A percentile compares a stretch with the other conserved stretches of the same genome.
These are phyloP conservation scores for Karstenula rhodostoma DNA, from an alignment of 2,329 filamentous ascomycete genomes.

Conservation along the genomic window DNA sequence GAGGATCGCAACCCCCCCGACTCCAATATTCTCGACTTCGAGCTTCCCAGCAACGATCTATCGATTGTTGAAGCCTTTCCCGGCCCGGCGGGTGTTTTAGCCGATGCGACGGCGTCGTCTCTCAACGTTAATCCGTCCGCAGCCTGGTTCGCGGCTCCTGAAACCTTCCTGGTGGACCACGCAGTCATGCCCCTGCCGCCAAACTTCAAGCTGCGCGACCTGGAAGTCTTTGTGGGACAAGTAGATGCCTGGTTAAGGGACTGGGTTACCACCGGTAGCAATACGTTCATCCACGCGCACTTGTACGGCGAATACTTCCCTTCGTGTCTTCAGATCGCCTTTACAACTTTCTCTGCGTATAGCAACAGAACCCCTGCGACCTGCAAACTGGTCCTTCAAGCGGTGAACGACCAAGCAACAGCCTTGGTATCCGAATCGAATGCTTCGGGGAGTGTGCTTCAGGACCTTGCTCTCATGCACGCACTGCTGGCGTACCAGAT, in stretches of 20 bases:
- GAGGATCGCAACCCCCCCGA: background rate
- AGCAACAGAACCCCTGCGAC: constrained; percentile 20
- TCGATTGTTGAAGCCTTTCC: background rate
- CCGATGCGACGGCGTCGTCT: background rate
- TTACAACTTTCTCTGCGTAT: constrained; percentile 26
- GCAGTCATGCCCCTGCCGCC: constrained; percentile 12
- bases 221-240: constrained; percentile 17
- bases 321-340: constrained; percentile 42
- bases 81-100: background rate
- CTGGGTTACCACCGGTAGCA: constrained; percentile 40
- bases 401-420: constrained; percentile 20
- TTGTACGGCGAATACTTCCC: constrained; percentile 38
- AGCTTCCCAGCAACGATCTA: background rate
- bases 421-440: constrained; percentile 5
- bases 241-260: constrained; percentile 31
- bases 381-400: constrained; percentile 22
- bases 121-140: background rate
- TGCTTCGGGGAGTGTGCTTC: constrained; percentile 13
- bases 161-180: constrained; percentile 17
- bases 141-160: constrained; percentile 16
- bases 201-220: constrained; percentile 14
- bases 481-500: constrained; percentile 61
- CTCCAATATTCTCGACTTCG: background rate
- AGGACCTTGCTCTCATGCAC: constrained; percentile 34
- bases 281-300: constrained; percentile 42